Percentiles rank a stretch among this genome's conserved stretches.
These are phyloP conservation scores for Ceratobasidium sp. DNA, from an alignment of 1,284 basidiomycete species.

Conservation along the genomic window DNA sequence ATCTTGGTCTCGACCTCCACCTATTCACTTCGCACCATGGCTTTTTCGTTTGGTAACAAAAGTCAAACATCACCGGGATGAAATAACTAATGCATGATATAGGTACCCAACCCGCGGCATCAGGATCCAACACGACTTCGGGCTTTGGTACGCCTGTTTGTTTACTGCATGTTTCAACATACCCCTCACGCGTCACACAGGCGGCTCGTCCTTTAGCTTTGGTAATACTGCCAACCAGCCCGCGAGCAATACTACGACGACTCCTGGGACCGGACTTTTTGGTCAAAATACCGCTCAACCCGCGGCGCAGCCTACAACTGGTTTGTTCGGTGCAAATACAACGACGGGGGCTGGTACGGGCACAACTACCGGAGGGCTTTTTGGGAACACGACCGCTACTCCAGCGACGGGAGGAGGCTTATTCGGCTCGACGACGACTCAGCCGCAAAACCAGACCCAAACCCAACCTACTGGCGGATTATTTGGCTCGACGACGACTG, in stretches of 20 bases:
- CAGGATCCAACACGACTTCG: conserved; percentile 14
- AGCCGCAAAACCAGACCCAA: conserved; percentile 27
- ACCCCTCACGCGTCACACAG: conserved; percentile 21
- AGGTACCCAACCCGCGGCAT: conserved; percentile 14
- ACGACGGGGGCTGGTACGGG: conserved; percentile 7
- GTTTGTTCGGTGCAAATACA: conserved; percentile 47
- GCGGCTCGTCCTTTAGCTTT: conserved; percentile 33
- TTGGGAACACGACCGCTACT: conserved; percentile 55
- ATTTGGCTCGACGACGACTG: conserved; percentile 49
- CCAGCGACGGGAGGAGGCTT: conserved; percentile 50
- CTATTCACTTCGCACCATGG: not conserved
- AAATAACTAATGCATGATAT: not conserved
- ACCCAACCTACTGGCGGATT: conserved; percentile 45
- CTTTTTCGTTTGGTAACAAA: conserved; percentile 32
- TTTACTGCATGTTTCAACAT: conserved; percentile 7
- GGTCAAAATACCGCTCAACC: conserved; percentile 26
- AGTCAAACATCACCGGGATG: not conserved
- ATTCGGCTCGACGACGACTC: conserved; percentile 51
- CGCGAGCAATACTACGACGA: not conserved
- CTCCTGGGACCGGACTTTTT: conserved; percentile 43
- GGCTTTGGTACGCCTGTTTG: conserved; percentile 26
- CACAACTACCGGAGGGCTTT: conserved; percentile 55
- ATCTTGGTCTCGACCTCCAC: conserved; percentile 13
- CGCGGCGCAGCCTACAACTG: conserved; percentile 18
- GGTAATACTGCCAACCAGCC: conserved; percentile 6